These are phyloP conservation scores for Fusarium pininemorale DNA, from an alignment of 2,329 filamentous ascomycete genomes.

Conservation along the genomic window DNA sequence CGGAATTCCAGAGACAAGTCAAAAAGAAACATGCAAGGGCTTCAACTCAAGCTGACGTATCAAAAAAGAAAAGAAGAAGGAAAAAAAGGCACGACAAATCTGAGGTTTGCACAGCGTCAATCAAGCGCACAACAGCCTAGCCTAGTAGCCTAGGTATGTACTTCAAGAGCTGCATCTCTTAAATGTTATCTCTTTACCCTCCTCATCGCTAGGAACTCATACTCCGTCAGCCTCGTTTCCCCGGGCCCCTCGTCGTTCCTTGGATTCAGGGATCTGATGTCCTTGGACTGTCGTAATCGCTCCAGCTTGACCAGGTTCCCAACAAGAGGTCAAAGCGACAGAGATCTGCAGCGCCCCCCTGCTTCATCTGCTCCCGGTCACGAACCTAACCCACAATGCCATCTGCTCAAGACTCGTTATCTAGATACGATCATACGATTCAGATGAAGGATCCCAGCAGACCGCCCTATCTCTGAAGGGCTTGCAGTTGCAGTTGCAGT, in stretches of 20 bases:
- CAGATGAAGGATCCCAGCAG: conserved; percentile 1
- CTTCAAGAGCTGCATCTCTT: neutral
- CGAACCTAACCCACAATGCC: neutral
- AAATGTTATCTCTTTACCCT: neutral
- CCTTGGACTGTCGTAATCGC: neutral
- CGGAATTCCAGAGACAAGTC: neutral
- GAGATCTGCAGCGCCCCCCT: conserved; percentile 28
- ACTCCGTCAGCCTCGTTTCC: neutral
- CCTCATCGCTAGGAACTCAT: neutral
- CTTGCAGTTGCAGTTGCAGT: neutral
- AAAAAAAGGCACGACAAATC: neutral
- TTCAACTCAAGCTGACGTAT: neutral
- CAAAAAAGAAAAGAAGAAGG: neutral
- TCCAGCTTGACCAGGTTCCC: neutral
- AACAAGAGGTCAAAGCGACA: conserved; percentile 18
- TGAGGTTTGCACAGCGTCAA: neutral
- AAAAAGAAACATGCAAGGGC: conserved; percentile 7
- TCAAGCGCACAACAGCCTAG: neutral
- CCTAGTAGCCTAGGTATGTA: no score
- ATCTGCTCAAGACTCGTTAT: conserved; percentile 4
- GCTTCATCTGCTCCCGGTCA: neutral
- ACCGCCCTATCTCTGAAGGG: conserved; percentile 5
- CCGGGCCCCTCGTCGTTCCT: neutral
- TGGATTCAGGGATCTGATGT: neutral
- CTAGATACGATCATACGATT: conserved; percentile 26